These are phyloP conservation scores for Phytopythium montanum DNA, from an alignment of 352 stramenopile species.

Conservation along the genomic window DNA sequence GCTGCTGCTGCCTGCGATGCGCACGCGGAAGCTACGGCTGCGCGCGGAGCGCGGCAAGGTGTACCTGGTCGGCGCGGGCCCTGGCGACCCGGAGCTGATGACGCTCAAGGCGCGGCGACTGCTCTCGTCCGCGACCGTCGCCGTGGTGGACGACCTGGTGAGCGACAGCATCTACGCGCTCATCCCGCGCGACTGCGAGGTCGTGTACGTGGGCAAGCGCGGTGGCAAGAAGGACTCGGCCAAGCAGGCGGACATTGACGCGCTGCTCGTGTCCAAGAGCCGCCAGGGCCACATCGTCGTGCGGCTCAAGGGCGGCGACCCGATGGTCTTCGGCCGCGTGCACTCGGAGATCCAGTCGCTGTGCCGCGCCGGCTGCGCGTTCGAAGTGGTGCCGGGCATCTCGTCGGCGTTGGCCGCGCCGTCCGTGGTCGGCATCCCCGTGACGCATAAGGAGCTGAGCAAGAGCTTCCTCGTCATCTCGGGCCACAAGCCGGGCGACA, in stretches of 20 bases:
- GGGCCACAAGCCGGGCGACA: constrained; percentile 61
- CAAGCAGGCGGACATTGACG: constrained; percentile 65
- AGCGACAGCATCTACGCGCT: constrained; percentile 51
- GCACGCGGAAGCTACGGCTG: constrained; percentile 21
- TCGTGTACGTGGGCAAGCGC: constrained; percentile 66
- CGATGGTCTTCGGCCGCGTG: constrained; percentile 71
- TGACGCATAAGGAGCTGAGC: constrained; percentile 70
- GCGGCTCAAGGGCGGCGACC: constrained; percentile 65
- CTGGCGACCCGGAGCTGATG: constrained; percentile 51
- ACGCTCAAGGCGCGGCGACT: constrained; percentile 47
- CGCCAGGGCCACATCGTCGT: constrained; percentile 51
- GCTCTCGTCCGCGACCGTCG: constrained; percentile 44
- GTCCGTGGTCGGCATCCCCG: constrained; percentile 52
- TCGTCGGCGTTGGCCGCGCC: constrained; percentile 61
- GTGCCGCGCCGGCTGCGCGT: constrained; percentile 36
- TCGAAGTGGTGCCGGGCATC: constrained; percentile 66
- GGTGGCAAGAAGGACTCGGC: constrained; percentile 64
- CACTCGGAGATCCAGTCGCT: constrained; percentile 68
- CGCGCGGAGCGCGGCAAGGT: constrained; percentile 34
- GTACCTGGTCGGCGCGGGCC: constrained; percentile 59
- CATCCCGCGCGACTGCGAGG: constrained; percentile 48
- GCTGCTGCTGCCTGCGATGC: constrained; percentile 26
- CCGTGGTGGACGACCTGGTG: constrained; percentile 67
- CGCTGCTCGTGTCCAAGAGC: constrained; percentile 50
- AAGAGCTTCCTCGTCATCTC: constrained; percentile 63